Percentiles rank a stretch among this genome's conserved stretches.
phyloP scores from a whole-genome alignment of 225 moss, liverwort and hornwort genomes.

The Pleurozium schreberi region DNA sequence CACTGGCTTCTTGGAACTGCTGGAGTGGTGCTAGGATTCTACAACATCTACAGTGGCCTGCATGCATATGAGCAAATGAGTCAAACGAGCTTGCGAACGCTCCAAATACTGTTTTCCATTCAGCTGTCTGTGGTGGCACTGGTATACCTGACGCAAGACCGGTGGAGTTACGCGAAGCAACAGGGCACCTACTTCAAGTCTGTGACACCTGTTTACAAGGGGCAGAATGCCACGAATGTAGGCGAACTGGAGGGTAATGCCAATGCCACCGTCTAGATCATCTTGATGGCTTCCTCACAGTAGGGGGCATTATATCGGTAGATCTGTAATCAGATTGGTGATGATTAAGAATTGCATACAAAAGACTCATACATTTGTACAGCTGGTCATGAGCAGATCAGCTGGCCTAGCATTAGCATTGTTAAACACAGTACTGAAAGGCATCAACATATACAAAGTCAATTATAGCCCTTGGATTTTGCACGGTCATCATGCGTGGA shows the following conservation, averaged over 20 bases:
- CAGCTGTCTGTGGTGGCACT: constrained; percentile 34
- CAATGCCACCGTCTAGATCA: not conserved
- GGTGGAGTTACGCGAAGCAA: constrained; percentile 19
- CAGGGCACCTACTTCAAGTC: constrained; percentile 32
- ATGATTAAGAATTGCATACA: not conserved
- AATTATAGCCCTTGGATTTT: not conserved
- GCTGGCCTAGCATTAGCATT: not conserved
- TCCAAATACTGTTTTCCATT: constrained; percentile 46
- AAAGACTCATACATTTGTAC: not conserved
- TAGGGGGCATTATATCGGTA: too few species aligned
- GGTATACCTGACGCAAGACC: constrained; percentile 51
- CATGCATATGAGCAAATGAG: constrained; percentile 15
- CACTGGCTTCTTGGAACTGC: constrained; percentile 59
- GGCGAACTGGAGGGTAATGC: not conserved
- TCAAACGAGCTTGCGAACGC: constrained; percentile 17
- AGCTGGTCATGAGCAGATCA: not conserved
- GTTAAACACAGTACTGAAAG: not conserved
- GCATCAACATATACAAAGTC: not conserved
- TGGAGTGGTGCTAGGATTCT: constrained; percentile 33
- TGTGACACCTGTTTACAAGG: not conserved
- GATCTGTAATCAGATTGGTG: not conserved
- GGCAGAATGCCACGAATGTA: not conserved
- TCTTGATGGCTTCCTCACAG: not conserved
- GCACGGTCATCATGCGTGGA: not conserved
- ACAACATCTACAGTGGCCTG: constrained; percentile 54